phyloP scores from a whole-genome alignment of 805 yeast species.

The Yarrowia alimentaria region DNA sequence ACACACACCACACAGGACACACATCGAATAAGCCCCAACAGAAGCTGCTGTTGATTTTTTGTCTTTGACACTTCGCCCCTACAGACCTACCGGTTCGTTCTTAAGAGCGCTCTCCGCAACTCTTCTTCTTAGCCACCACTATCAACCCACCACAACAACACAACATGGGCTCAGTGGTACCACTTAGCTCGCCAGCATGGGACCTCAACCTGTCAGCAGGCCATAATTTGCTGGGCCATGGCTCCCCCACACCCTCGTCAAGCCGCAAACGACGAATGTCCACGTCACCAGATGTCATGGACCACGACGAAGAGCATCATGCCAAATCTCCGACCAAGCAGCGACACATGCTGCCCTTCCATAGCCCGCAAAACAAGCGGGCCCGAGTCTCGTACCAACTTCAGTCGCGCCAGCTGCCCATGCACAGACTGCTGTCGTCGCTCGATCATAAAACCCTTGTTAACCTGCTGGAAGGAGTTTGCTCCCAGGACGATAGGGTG shows the following conservation, averaged over 20 bases:
- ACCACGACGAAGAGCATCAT: conserved; percentile 4
- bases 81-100: too few species aligned
- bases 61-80: too few species aligned
- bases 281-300: not conserved
- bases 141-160: not conserved
- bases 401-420: conserved; percentile 51
- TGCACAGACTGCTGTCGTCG: conserved; percentile 64
- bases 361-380: conserved; percentile 13
- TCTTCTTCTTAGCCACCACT: not conserved
- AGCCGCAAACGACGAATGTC: conserved; percentile 17
- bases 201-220: conserved; percentile 25
- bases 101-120: too few species aligned
- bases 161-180: conserved; percentile 23
- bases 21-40: too few species aligned
- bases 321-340: conserved; percentile 3
- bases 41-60: too few species aligned
- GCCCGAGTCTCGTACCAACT: conserved; percentile 2
- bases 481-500: conserved; percentile 63
- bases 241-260: conserved; percentile 14
- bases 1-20: too few species aligned
- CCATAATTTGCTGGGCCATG: conserved; percentile 24
- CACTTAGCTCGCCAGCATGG: conserved; percentile 21
- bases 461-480: conserved; percentile 50
- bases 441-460: conserved; percentile 59
- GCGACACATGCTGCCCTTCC: not conserved